Base-by-base conservation (phyloP, 306 rosid species). In the Quercus engelmannii region DNA sequence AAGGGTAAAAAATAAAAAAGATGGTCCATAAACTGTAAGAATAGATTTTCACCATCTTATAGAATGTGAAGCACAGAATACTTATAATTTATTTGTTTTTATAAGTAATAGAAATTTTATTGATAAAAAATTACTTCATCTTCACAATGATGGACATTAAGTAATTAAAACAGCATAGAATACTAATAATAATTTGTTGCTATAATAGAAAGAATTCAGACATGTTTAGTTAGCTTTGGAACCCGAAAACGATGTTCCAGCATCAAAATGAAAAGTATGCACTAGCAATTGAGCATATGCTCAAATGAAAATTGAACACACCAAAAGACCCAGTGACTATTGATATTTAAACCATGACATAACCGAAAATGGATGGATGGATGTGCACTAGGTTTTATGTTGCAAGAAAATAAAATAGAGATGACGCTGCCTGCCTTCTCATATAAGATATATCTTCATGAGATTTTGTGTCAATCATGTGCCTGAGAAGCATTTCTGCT, bases 11-110 rank as follows among this genome's bases (percentile, higher is more conserved):
- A 58, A 1, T 14, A 25, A 14, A 46, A 65, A 7, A 3, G 65
- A 78, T 78, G 78, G 79, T 54, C 52, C 68, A 43, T 80, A 70
- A 76, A 81, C 69, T 71, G 71, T 58, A 82, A 65, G 33, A 54
- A 19, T 35, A 72, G 58, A 69, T 74, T 71, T 23, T 82, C 52
- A 82, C 20, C 58, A 83, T 67, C 46, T 75, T 74, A 78, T 49
- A 69, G 68, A 83, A 74, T 11, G 52, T 46, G 52, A 46, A 46
- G 52, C 52, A 46, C 3, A 46, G 52, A 46, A 46, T 9, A 38
- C 43, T 38, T 38, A 38, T 38, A 38, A 7, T 38, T 38, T 38
- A 38, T 38, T 38, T 38, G 3, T 38, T 38, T 38, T 38, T 38
- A 38, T 38, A 7, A 38, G 43, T 38, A 6, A 38, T 6, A 38